Conservation (phyloP, 78 protist species). For the Dictyostelium citrinum region DNA sequence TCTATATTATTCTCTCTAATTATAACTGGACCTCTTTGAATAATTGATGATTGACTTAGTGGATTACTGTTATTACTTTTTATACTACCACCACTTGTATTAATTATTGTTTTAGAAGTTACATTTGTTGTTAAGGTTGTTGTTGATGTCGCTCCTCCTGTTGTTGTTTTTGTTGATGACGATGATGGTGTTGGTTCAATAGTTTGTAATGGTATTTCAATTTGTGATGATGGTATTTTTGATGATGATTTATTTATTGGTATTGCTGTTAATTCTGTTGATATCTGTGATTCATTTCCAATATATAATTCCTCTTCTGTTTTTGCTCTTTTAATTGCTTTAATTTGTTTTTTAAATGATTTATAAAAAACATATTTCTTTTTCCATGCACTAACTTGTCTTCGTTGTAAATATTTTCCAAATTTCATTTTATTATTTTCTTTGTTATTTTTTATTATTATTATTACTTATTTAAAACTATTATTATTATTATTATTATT, state of each 20-base stretch:
- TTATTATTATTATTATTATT: not conserved
- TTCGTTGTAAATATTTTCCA: conserved; percentile 31
- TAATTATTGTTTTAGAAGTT: not conserved
- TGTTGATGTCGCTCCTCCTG: not conserved
- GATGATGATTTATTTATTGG: not conserved
- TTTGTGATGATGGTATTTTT: not conserved
- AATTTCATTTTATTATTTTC: conserved; percentile 3
- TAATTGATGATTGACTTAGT: not conserved
- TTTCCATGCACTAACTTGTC: conserved; percentile 62
- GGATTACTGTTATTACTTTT: not conserved
- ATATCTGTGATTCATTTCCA: not conserved
- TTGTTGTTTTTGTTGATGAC: not conserved
- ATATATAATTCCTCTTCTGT: conserved; percentile 12
- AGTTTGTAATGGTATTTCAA: not conserved
- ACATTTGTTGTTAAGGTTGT: not conserved
- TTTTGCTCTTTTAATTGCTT: conserved; percentile 36
- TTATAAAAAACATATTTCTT: conserved; percentile 74
- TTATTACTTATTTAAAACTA: not conserved
- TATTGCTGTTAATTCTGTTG: not conserved
- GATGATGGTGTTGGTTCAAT: not conserved
- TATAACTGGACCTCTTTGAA: not conserved
- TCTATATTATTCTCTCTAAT: not conserved
- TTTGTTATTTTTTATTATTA: not conserved
- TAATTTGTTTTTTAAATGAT: conserved; percentile 71
- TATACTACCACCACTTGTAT: not conserved